Conservation (phyloP, 129 eudicot genomes). For the Centaurea solstitialis region DNA sequence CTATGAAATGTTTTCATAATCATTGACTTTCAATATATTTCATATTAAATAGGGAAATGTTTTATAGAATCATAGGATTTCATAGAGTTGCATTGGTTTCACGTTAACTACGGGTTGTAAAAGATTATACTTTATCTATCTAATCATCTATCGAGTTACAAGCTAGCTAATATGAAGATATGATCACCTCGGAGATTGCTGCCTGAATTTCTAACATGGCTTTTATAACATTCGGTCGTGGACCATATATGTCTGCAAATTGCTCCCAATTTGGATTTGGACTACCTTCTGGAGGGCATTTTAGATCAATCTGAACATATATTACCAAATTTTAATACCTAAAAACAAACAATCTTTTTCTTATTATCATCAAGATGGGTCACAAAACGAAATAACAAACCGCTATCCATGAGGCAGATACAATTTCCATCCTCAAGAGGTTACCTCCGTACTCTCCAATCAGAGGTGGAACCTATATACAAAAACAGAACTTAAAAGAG, state of each 20-base stretch:
- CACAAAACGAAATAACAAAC: background rate
- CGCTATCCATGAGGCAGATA: background rate
- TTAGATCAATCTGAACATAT: background rate
- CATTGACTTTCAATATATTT: too few relatives aligned
- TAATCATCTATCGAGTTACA: background rate
- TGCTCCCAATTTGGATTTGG: background rate
- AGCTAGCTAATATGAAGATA: background rate
- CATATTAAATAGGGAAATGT: too few relatives aligned
- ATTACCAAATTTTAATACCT: background rate
- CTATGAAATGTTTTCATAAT: too few relatives aligned
- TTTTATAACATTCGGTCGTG: background rate
- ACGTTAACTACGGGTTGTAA: too few relatives aligned
- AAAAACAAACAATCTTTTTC: background rate
- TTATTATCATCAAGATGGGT: background rate
- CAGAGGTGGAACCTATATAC: background rate
- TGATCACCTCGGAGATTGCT: background rate
- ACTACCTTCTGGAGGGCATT: background rate
- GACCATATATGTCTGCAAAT: slow-evolving; percentile 1
- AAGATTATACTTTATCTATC: too few relatives aligned
- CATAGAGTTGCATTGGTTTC: too few relatives aligned
- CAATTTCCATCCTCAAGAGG: background rate
- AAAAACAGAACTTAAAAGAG: background rate
- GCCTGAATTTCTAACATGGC: background rate
- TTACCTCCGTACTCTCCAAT: background rate
- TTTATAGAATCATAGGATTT: too few relatives aligned